A percentile compares a stretch with the other conserved stretches of the same genome.
Conservation (phyloP, 1,139 yeast genomes). For the Hansenula anomala region DNA sequence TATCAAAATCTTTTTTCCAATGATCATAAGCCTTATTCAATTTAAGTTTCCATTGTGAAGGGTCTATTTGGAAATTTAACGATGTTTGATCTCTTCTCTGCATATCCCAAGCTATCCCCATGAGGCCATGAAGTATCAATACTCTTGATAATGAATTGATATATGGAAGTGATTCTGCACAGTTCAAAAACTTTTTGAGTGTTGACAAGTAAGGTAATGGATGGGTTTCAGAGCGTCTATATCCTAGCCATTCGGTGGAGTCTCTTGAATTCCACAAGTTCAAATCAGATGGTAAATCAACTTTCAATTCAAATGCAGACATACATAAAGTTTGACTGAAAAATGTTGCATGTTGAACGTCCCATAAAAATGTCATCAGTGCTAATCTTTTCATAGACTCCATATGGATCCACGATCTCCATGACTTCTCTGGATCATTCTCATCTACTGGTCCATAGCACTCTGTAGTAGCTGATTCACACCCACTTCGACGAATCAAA, state of each 20-base stretch:
- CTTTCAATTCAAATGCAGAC: constrained; percentile 24
- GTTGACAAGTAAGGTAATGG: constrained; percentile 6
- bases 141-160: constrained; percentile 15
- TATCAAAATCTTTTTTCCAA: constrained; percentile 14
- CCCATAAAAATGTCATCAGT: constrained; percentile 27
- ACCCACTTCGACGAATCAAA: constrained; percentile 15
- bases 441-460: constrained; percentile 10
- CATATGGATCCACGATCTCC: constrained; percentile 24
- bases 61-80: background rate
- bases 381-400: constrained; percentile 26
- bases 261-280: constrained; percentile 23
- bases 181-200: constrained; percentile 7
- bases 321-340: constrained; percentile 24
- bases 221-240: constrained; percentile 1
- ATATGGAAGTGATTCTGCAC: constrained; percentile 1
- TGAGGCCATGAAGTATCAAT: constrained; percentile 21
- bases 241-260: constrained; percentile 14
- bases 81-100: constrained; percentile 3
- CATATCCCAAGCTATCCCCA: constrained; percentile 22
- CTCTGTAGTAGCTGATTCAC: constrained; percentile 4
- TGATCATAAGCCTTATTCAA: constrained; percentile 6
- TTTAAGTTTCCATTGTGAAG: background rate
- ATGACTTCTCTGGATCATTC: constrained; percentile 8
- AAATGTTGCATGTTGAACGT: constrained; percentile 30
- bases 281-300: constrained; percentile 25